Percentiles rank a stretch among this genome's conserved stretches.
phyloP scores from a whole-genome alignment of 257 asterid species.

The Solanum clarkiae region DNA sequence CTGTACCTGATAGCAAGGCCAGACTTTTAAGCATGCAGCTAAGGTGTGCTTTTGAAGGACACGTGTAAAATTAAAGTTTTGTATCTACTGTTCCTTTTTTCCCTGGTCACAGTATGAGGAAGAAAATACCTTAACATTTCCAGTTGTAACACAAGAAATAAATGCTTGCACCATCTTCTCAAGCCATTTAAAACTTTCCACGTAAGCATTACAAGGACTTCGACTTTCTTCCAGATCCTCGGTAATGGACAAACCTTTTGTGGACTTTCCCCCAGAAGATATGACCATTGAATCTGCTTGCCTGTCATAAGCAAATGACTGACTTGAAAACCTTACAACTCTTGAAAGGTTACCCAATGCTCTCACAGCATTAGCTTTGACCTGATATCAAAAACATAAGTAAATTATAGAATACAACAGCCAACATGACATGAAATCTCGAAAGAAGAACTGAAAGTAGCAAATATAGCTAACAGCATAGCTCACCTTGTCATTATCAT shows the following conservation, averaged over 20 bases:
- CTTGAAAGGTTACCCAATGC: slow-evolving; percentile 87
- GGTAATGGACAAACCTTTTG: slow-evolving; percentile 9
- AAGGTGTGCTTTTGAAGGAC: neutral
- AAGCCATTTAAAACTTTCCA: slow-evolving; percentile 40
- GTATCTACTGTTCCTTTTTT: neutral
- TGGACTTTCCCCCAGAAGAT: slow-evolving; percentile 5
- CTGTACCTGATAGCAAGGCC: slow-evolving; percentile 57
- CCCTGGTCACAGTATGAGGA: neutral
- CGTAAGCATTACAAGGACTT: slow-evolving; percentile 15
- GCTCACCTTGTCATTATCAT: slow-evolving; percentile 88
- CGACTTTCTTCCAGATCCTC: slow-evolving; percentile 20
- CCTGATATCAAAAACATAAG: slow-evolving; percentile 23
- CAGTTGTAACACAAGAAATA: slow-evolving; percentile 90
- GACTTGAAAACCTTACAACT: slow-evolving; percentile 39
- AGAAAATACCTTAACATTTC: slow-evolving; percentile 73
- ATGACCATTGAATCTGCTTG: slow-evolving; percentile 2
- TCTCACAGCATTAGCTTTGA: slow-evolving; percentile 96
- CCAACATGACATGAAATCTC: neutral
- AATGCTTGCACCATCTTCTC: slow-evolving; percentile 86
- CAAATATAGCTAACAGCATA: neutral
- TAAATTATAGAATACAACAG: neutral
- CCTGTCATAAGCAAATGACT: slow-evolving; percentile 16
- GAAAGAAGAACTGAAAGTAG: neutral
- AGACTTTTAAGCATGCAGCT: neutral
- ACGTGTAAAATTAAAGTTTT: neutral